Evolutionary conservation across 495 filamentous ascomycete genomes (phyloP).

Genomic region (Lasiosphaeria miniovina): DNA sequence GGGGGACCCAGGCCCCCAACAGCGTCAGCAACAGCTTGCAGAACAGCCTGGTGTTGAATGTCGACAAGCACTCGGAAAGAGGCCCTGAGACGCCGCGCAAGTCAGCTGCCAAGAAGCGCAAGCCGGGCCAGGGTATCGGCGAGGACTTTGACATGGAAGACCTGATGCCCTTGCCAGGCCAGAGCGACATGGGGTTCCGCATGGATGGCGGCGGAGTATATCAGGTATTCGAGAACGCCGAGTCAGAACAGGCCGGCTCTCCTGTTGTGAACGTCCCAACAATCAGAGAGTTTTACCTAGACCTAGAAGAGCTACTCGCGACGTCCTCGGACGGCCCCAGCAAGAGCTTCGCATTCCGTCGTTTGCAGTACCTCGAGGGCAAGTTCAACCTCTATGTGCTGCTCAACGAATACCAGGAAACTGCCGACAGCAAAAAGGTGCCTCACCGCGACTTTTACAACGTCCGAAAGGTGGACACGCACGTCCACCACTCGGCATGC

Average conservation of each 20-base stretch:
- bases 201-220: slow-evolving; percentile 84
- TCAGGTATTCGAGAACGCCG: slow-evolving; percentile 75
- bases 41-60: slow-evolving; percentile 52
- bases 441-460: slow-evolving; percentile 99
- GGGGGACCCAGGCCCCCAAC: slow-evolving; percentile 34
- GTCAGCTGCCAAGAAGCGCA: slow-evolving; percentile 56
- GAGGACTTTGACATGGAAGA: slow-evolving; percentile 73
- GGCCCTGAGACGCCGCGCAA: slow-evolving; percentile 27
- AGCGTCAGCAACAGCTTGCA: slow-evolving; percentile 50
- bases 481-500: slow-evolving; percentile 98
- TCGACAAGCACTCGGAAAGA: slow-evolving; percentile 27
- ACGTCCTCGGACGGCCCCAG: slow-evolving; percentile 91
- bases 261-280: slow-evolving; percentile 82
- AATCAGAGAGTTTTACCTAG: slow-evolving; percentile 89
- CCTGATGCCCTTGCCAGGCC: slow-evolving; percentile 63
- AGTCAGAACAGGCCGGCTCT: slow-evolving; percentile 55
- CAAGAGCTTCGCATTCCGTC: slow-evolving; percentile 93
- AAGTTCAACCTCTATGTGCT: slow-evolving; percentile 93
- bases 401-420: slow-evolving; percentile 95
- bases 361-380: slow-evolving; percentile 90
- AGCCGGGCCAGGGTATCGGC: slow-evolving; percentile 87
- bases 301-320: slow-evolving; percentile 79
- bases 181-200: slow-evolving; percentile 67
- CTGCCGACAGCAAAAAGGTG: slow-evolving; percentile 94
- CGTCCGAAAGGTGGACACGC: slow-evolving; percentile 96